Evolutionary conservation across 148 eudicot genomes (phyloP), one percentile per base, ranked within the genome.

Genomic region (Persicaria tinctoria): DNA sequence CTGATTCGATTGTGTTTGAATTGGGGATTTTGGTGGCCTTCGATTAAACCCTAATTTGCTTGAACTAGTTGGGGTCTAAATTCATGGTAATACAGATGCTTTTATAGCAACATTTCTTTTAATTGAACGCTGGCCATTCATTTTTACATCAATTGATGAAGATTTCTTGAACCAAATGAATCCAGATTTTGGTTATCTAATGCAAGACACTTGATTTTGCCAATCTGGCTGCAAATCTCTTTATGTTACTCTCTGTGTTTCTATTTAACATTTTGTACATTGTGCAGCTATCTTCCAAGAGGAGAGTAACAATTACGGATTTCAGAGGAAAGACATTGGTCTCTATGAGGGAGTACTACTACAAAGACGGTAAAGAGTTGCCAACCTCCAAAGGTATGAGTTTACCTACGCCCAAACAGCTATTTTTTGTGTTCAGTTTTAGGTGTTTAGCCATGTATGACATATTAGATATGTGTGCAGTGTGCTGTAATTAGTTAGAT

Each of bases 311-410:
- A 0, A 51, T 92, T 69, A 86, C 90, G 68, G 93, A 95, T 54
- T 95, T 92, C 72, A 89, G 74, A 79, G 98, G 98, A 69, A 95
- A 79, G 81, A 90, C 92, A 14, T 84, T 90, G 85, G 89, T 95
- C 74, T 95, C 98, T 12, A 86, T 95, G 2, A 84, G 98, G 85
- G 98, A 95, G 80, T 95, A 83, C 81, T 95, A 89, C 75, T 75
- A 83, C 64, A 95, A 78, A 74, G 98, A 89, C 73, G 96, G 96
- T 60, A 95, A 92, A 78, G 88, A 83, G 78, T 87, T 87, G 78
- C 98, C 98, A 71, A 79, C 92, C 46, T 76, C 92, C 46, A 95
- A 92, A 89, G 98, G 98, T 95, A 86, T 64, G 70, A 17, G 70
- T 66, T 66, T 38, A 6, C 53, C 47, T 32, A 32, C 41, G 41